Conservation (phyloP, 495 filamentous ascomycete species). For the Xylaria scruposa region DNA sequence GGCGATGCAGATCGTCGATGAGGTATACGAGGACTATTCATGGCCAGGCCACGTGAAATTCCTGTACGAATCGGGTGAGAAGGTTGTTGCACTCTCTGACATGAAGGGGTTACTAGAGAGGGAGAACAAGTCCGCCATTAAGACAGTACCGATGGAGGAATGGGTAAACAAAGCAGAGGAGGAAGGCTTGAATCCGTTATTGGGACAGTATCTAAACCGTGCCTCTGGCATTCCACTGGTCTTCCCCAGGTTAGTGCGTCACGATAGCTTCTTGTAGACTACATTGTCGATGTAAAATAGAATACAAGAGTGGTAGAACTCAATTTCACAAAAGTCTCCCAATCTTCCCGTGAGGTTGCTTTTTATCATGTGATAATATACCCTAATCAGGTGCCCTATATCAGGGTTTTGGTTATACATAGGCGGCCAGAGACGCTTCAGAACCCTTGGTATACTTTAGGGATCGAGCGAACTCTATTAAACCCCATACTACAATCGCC, state of each 20-base stretch:
- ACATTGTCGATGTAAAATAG: background rate
- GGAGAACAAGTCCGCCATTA: background rate
- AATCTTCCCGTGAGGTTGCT: background rate
- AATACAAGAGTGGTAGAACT: background rate
- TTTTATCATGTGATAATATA: background rate
- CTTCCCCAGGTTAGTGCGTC: background rate
- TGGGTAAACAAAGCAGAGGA: background rate
- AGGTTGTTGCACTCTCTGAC: background rate
- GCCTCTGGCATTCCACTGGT: background rate
- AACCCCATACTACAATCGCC: background rate
- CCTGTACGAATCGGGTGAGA: background rate
- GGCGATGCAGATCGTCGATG: background rate
- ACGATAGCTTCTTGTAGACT: background rate
- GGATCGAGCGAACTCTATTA: background rate
- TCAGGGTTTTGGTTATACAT: background rate
- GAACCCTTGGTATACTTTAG: background rate
- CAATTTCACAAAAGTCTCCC: background rate
- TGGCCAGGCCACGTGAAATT: slow-evolving; percentile 14
- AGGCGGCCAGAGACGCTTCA: background rate
- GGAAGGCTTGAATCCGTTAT: background rate
- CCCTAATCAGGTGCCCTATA: background rate
- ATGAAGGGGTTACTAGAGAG: background rate
- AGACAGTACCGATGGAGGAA: background rate
- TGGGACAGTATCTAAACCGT: background rate
- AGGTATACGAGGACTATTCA: background rate